Evolutionary conservation across 139 green algal genomes (phyloP), one percentile per base, ranked within the genome.

Genomic region (Monoraphidium neglectum): DNA sequence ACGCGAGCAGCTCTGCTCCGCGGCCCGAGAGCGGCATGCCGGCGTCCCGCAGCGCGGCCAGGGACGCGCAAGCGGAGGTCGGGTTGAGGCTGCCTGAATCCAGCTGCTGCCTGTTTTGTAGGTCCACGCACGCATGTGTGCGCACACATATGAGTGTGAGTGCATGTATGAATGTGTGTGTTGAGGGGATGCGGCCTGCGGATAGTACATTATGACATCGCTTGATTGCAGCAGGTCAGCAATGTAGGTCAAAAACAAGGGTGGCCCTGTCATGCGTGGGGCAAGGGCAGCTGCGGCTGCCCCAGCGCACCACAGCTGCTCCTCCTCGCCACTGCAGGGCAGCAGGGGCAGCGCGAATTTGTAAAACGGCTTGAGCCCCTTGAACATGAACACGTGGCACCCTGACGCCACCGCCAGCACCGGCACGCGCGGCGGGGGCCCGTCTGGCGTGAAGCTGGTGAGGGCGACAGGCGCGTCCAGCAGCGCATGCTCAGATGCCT

Each of bases 311-410:
- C 89, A 94, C 0, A 87, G 56, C n/a, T 78, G 68, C 47, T 87
- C 81, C 77, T 94, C 90, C 77, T 87, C 73, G 18, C 60, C 63
- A 24, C 84, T 82, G 0, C 86, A 74, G 13, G 78, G 65, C 32
- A 87, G 76, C 1, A 76, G 49, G 12, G 90, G 89, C 70, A 93
- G 54, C 43, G 83, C 82, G 76, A 93, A 92, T 80, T 93, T 93
- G 82, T 87, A 92, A 77, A 90, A 93, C 4, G 90, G 87, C 28
- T 89, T 67, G 54, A 95, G 80, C 63, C 90, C 92, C 26, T 86
- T 72, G 82, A 93, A 95, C 72, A 95, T 92, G 80, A 87, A 93
- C 16, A 95, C 82, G 77, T 91, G 71, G 3, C 26, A n/a, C 28
- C 84, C 78, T 36, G 84, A 78, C 3, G 90, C 88, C 13, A 94